Evolutionary conservation across 2,329 filamentous ascomycete species (phyloP), one percentile per base, ranked within the genome.

Genomic region (Acrodontium crateriforme): DNA sequence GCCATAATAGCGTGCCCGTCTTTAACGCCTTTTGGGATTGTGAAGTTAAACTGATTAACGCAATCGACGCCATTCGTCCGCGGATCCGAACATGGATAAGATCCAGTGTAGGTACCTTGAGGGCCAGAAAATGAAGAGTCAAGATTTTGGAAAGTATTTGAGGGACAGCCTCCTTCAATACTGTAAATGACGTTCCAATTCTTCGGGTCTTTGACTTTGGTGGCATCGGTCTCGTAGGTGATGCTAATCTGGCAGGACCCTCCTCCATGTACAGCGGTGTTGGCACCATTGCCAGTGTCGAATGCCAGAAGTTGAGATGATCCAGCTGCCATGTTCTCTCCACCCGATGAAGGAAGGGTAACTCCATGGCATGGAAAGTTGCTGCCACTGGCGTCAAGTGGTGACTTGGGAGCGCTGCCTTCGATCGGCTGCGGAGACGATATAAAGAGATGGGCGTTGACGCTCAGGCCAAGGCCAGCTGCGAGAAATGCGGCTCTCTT

Each of bases 231-330:
- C 41, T 94, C 87, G 11, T 79, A 83, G 0, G 85, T 89, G 43
- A 98, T 60, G 6, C 77, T 78, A 32, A 95, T 59, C 46, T 98
- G 89, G 60, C 89, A 95, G 0, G 82, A 91, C 0, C 89, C 89
- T 29, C 89, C 89, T 11, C 85, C 85, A 42, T 98, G 89, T 0
- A 76, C 72, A 3, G 84, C 85, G 26, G 65, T 60, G 18, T 84
- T 85, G 0, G 58, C 53, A 11, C 56, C 56, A 1, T 47, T 46
- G 37, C 53, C 59, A 10, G 41, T 30, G 5, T 49, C 58, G 54
- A 93, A 81, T 0, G 56, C 53, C 2, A 94, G 63, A 0, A 59
- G 51, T 44, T 78, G 70, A 0, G 53, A 38, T 5, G 69, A 66
- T 3, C 82, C 82, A 9, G 78, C 64, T 1, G 65, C 58, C 54